Conservation (phyloP, 208 protist genomes). For the Tritrichomonas foetus region DNA sequence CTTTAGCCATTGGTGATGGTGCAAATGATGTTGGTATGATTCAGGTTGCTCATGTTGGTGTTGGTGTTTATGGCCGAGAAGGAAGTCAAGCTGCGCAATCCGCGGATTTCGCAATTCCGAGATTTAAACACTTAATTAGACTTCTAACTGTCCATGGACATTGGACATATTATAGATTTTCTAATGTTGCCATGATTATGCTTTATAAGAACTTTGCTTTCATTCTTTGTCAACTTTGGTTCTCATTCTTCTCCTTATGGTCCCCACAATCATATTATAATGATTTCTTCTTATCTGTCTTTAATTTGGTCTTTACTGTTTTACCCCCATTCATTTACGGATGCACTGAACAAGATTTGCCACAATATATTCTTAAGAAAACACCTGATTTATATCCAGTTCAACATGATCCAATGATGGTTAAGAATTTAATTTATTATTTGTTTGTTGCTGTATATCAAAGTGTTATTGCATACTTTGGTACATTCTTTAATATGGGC, state of each 20-base stretch:
- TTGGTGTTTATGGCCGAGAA: constrained; percentile 83
- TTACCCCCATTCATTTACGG: neutral
- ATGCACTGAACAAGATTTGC: neutral
- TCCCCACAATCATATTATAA: neutral
- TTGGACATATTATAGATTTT: constrained; percentile 62
- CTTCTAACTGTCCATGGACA: constrained; percentile 72
- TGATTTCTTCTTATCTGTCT: neutral
- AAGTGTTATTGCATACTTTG: neutral
- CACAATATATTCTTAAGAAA: neutral
- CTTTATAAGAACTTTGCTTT: constrained; percentile 49
- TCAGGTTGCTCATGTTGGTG: constrained; percentile 77
- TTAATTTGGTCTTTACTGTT: neutral
- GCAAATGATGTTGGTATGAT: constrained; percentile 97
- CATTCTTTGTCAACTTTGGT: constrained; percentile 39
- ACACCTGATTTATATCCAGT: neutral
- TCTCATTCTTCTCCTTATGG: neutral
- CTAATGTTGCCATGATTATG: constrained; percentile 42
- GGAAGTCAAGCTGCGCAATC: constrained; percentile 90
- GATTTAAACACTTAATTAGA: constrained; percentile 57
- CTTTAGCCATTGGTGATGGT: constrained; percentile 88
- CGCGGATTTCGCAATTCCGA: constrained; percentile 90
- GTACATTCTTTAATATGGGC: neutral
- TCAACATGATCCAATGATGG: neutral
- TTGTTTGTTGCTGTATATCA: neutral
- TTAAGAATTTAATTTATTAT: neutral